A percentile compares a stretch with the other conserved stretches of the same genome.
phyloP scores from a whole-genome alignment of 1,284 basidiomycete species.

The Malassezia japonica region DNA sequence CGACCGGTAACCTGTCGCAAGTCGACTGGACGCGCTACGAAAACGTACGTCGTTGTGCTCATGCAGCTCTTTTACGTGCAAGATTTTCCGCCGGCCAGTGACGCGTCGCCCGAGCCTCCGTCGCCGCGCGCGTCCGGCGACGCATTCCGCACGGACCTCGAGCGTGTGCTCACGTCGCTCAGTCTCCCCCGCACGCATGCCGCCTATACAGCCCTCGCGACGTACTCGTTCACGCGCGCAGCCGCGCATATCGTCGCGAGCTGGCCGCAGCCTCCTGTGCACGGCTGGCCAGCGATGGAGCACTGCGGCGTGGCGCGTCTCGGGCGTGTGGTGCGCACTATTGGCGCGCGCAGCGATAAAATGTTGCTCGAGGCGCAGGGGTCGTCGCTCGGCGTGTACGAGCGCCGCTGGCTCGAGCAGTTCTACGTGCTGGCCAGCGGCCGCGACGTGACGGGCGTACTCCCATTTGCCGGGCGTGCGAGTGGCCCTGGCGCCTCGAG shows the following conservation, averaged over 20 bases:
- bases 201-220: constrained; percentile 11
- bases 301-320: constrained; percentile 32
- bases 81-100: constrained; percentile 26
- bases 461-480: constrained; percentile 20
- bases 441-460: constrained; percentile 13
- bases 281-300: constrained; percentile 35
- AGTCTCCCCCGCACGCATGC: constrained; percentile 27
- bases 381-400: constrained; percentile 33
- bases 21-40: constrained; percentile 43
- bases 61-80: constrained; percentile 28
- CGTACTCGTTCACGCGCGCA: constrained; percentile 19
- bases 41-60: constrained; percentile 22
- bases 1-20: constrained; percentile 35
- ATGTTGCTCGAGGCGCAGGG: constrained; percentile 34
- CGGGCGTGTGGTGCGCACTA: constrained; percentile 22
- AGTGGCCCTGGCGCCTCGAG: background rate
- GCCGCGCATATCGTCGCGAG: constrained; percentile 28
- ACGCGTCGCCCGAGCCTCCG: background rate
- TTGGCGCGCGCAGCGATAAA: background rate
- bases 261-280: constrained; percentile 22
- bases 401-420: constrained; percentile 39
- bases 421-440: constrained; percentile 36
- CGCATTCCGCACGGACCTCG: constrained; percentile 24
- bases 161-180: constrained; percentile 23
- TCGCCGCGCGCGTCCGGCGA: background rate